phyloP scores from a whole-genome alignment of 345 rosid genomes.

The Zanthoxylum bungeanum region DNA sequence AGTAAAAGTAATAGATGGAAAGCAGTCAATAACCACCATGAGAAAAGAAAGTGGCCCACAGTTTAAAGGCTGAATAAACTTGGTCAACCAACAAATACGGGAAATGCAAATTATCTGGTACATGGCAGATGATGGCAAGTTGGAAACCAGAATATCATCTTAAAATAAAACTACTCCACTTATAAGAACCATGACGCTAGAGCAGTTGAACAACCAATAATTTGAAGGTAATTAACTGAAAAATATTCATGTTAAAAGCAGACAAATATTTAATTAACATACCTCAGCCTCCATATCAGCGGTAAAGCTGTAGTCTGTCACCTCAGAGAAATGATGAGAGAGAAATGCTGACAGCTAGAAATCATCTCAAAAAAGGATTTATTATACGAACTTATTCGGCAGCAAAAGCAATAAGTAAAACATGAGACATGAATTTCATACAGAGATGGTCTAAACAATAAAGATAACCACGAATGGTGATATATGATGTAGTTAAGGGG shows the following conservation, averaged over 20 bases:
- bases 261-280: conserved; percentile 16
- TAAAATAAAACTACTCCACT: not conserved
- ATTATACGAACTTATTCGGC: not conserved
- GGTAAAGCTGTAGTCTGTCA: conserved; percentile 92
- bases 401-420: not conserved
- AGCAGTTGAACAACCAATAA: conserved; percentile 6
- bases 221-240: not conserved
- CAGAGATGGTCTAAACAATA: not conserved
- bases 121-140: not conserved
- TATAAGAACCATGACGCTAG: not conserved
- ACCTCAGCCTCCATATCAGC: conserved; percentile 99
- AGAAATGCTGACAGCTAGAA: conserved; percentile 93
- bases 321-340: conserved; percentile 79
- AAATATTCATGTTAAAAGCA: not conserved
- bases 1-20: conserved; percentile 12
- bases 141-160: conserved; percentile 4
- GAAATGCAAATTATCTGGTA: not conserved
- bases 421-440: not conserved
- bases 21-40: not conserved
- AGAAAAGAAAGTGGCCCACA: not conserved
- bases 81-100: not conserved
- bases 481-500: not conserved
- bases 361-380: conserved; percentile 9
- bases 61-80: conserved; percentile 2
- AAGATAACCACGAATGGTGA: not conserved